A percentile compares a stretch with the other conserved stretches of the same genome.
phyloP scores from a whole-genome alignment of 2,329 filamentous ascomycete species.

The Pestalotiopsis sp. region DNA sequence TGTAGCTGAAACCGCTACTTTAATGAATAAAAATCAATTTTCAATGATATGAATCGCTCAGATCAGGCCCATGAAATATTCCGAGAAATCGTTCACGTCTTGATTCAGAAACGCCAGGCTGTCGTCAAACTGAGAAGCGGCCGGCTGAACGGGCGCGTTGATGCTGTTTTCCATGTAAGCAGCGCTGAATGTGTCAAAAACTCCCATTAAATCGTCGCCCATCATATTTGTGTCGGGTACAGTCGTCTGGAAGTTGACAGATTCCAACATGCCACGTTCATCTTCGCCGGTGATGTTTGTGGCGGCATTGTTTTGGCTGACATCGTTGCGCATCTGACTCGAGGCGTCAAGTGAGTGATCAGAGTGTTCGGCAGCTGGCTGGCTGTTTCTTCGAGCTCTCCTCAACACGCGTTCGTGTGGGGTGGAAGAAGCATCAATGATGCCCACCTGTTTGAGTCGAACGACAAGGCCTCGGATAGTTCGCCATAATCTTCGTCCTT shows the following conservation, averaged over 20 bases:
- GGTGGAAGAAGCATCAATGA: neutral
- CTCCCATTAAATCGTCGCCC: slow-evolving; percentile 8
- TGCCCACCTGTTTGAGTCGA: neutral
- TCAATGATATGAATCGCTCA: neutral
- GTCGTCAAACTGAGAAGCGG: neutral
- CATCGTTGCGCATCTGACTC: neutral
- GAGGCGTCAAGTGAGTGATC: neutral
- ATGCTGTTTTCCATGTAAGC: slow-evolving; percentile 5
- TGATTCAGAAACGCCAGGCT: neutral
- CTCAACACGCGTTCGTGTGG: neutral
- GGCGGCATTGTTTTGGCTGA: neutral
- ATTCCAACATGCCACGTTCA: no score
- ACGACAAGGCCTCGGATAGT: slow-evolving; percentile 6
- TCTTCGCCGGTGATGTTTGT: neutral
- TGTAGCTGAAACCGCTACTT: neutral
- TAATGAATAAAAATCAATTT: neutral
- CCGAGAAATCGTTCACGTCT: neutral
- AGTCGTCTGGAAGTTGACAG: neutral
- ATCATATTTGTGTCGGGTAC: slow-evolving; percentile 7
- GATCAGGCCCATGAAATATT: slow-evolving; percentile 5
- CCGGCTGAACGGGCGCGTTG: neutral
- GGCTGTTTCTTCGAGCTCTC: neutral
- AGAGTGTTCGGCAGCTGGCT: neutral
- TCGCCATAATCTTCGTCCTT: slow-evolving; percentile 6
- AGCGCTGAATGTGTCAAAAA: slow-evolving; percentile 8